phyloP scores from a whole-genome alignment of 1,139 yeast species.

The Candida buenavistaensis region DNA sequence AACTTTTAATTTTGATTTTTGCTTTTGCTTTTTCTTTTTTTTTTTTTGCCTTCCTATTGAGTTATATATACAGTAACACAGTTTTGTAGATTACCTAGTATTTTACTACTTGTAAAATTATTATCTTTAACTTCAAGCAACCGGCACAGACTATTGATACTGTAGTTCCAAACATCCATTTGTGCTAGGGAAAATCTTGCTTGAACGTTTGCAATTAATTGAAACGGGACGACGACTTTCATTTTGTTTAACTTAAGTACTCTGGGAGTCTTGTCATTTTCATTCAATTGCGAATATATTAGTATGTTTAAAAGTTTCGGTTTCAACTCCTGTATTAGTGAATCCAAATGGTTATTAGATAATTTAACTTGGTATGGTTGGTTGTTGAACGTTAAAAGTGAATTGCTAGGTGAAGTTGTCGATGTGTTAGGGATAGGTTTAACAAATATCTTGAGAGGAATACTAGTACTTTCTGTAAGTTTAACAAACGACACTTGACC shows the following conservation, averaged over 20 bases:
- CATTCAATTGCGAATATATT: constrained; percentile 1
- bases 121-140: constrained; percentile 6
- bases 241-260: too few species aligned
- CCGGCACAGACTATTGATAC: too few species aligned
- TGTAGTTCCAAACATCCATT: too few species aligned
- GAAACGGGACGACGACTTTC: too few species aligned
- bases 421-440: background rate
- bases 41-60: constrained; percentile 8
- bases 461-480: constrained; percentile 7
- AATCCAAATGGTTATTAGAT: constrained; percentile 11
- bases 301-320: constrained; percentile 6
- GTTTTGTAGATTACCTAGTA: constrained; percentile 14
- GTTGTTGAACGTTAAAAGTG: constrained; percentile 13
- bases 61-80: constrained; percentile 13
- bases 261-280: background rate
- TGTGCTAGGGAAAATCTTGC: too few species aligned
- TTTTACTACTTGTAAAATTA: too few species aligned
- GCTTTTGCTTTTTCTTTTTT: background rate
- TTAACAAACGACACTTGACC: constrained; percentile 16
- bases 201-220: too few species aligned
- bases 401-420: constrained; percentile 7
- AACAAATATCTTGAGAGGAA: constrained; percentile 15
- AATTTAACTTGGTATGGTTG: constrained; percentile 11
- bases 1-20: background rate
- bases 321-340: constrained; percentile 6